These are phyloP conservation scores for Neonectria hederae DNA, from an alignment of 2,329 filamentous ascomycete genomes.

Conservation along the genomic window DNA sequence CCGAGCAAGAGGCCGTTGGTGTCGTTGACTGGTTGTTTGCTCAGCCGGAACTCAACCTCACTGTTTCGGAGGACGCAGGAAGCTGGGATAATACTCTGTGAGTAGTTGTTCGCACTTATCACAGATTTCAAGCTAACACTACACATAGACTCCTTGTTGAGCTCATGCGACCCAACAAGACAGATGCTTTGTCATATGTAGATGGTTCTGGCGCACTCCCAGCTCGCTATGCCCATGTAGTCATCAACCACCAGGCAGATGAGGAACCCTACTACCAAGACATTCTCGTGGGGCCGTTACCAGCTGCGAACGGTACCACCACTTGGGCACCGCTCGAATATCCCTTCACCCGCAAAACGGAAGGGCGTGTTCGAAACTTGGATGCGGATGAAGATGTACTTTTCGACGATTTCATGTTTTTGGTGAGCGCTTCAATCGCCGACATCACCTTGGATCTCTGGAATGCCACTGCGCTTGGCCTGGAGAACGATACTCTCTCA, in stretches of 20 bases:
- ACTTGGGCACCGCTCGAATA: constrained; percentile 15
- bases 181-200: constrained; percentile 13
- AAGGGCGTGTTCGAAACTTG: constrained; percentile 10
- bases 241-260: constrained; percentile 15
- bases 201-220: constrained; percentile 4
- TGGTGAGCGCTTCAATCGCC: neutral
- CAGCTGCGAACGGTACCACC: constrained; percentile 9
- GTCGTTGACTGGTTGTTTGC: constrained; percentile 16
- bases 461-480: constrained; percentile 18
- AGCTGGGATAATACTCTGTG: constrained; percentile 21
- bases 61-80: constrained; percentile 8
- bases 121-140: neutral
- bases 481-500: constrained; percentile 16
- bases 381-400: constrained; percentile 10
- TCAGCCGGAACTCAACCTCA: constrained; percentile 16
- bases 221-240: constrained; percentile 11
- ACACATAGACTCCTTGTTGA: constrained; percentile 5
- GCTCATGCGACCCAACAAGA: constrained; percentile 19
- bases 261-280: constrained; percentile 17
- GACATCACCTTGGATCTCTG: constrained; percentile 20
- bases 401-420: neutral
- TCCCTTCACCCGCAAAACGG: constrained; percentile 16
- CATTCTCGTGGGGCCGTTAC: constrained; percentile 13
- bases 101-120: neutral
- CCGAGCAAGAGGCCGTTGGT: constrained; percentile 1